Evolutionary conservation across 2,329 filamentous ascomycete species (phyloP).

Genomic region (Phyllosticta citriasiana): DNA sequence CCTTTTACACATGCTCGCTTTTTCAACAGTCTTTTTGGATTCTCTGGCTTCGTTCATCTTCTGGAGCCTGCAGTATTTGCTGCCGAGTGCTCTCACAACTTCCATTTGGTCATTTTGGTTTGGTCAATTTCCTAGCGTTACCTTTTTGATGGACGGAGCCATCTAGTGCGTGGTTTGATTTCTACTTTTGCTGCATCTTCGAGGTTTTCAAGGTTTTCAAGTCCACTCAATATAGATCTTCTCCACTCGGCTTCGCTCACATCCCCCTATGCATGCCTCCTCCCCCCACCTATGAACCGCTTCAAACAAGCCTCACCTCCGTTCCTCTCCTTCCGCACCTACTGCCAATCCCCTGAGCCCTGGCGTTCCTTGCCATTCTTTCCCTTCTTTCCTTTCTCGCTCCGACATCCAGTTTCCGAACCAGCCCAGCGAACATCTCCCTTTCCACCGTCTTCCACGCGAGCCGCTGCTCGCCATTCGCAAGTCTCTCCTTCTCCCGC

Average conservation of each 20-base stretch:
- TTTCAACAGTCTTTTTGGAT: no score
- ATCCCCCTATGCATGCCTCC: neutral
- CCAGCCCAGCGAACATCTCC: neutral
- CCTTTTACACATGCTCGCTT: no score
- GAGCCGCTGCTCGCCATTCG: neutral
- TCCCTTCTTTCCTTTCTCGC: neutral
- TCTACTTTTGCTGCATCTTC: neutral
- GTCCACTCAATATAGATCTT: neutral
- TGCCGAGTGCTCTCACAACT: neutral
- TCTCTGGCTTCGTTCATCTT: no score
- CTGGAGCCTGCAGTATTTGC: neutral
- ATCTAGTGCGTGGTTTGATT: neutral
- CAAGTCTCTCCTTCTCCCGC: neutral
- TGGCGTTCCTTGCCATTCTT: neutral
- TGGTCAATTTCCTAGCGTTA: neutral
- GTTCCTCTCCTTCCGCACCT: neutral
- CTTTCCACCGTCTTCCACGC: neutral
- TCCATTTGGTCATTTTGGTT: neutral
- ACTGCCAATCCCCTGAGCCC: neutral
- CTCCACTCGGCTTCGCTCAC: neutral
- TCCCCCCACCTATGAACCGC: no score
- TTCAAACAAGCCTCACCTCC: neutral
- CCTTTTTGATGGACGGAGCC: neutral
- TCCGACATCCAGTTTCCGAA: neutral
- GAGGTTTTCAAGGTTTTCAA: neutral